Conservation (phyloP, 495 filamentous ascomycete genomes). For the Mycothermus thermophilus region DNA sequence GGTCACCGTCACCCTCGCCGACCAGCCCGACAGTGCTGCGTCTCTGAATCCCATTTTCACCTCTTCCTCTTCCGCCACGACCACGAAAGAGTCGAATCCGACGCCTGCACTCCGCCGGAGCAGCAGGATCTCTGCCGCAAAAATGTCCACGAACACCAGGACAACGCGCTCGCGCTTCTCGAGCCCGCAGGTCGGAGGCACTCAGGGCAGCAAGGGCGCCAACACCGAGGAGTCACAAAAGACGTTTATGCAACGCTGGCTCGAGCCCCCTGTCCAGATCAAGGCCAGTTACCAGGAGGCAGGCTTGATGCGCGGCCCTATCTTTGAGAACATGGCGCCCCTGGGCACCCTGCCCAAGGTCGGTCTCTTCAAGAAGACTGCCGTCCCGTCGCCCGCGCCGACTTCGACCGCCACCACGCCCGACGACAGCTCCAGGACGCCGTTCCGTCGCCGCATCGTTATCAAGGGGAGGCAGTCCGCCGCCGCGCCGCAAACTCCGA, state of each 20-base stretch:
- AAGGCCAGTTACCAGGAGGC: conserved; percentile 62
- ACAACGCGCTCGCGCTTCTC: conserved; percentile 39
- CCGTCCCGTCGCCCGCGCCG: conserved; percentile 10
- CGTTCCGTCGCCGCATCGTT: conserved; percentile 31
- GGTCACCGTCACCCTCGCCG: too few relatives aligned
- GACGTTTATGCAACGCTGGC: conserved; percentile 45
- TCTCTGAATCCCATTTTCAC: too few relatives aligned
- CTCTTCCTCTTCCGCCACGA: too few relatives aligned
- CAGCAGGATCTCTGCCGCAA: conserved; percentile 18
- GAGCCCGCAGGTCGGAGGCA: conserved; percentile 30
- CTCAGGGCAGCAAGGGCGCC: conserved; percentile 1
- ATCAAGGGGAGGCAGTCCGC: conserved; percentile 26
- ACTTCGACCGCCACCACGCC: conserved; percentile 12
- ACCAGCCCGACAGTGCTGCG: too few relatives aligned
- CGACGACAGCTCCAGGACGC: too few relatives aligned
- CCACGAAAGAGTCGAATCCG: too few relatives aligned
- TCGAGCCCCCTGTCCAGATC: conserved; percentile 52
- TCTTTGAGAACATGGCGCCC: conserved; percentile 56
- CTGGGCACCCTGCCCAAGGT: conserved; percentile 48
- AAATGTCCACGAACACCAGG: conserved; percentile 19
- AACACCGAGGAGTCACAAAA: conserved; percentile 16
- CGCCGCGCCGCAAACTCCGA: too few relatives aligned
- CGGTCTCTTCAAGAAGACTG: conserved; percentile 28
- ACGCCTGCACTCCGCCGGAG: too few relatives aligned
- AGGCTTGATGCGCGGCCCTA: conserved; percentile 45